Evolutionary conservation across 371 early-diverging fungal species (phyloP), one percentile per base, ranked within the genome.

Genomic region (Actinomortierella wolfii): DNA sequence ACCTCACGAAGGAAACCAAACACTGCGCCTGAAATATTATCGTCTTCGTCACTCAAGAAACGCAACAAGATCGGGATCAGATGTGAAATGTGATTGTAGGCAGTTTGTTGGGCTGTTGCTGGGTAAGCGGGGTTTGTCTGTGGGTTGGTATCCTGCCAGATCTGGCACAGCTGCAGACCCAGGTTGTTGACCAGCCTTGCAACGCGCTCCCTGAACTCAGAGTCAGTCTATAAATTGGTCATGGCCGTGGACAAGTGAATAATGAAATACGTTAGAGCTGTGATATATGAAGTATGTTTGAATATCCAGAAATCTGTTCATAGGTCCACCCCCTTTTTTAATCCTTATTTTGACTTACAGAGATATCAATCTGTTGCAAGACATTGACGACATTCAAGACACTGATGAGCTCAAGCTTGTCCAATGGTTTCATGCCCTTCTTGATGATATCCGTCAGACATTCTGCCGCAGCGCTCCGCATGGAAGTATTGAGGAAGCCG

Each of bases 351-450:
- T n/a, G n/a, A 59, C 73, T 51, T 63, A 73, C 73, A 6, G 74
- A 49, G 34, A 74, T 56, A 43, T 74, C 74, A 26, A 67, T 44
- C 41, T 67, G 74, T 48, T 74, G 76, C 68, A 96, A 68, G 1
- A 90, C 80, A 13, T 85, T 84, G 3, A 89, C 83, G 11, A 95
- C 66, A 56, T 87, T 84, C 42, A 97, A 82, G 62, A 89, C 81
- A 76, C 90, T 90, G 54, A 97, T 83, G 67, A 97, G 83, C 43
- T 83, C 85, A 48, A 97, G 76, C 76, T 97, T 97, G 61, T 96
- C 97, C 57, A 81, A 55, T 0, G 94, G 87, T 52, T 84, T 81
- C 97, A 96, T 97, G 28, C 98, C 98, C 67, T 97, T 97, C 57
- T 83, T 84, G 26, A 95, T 83, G 58, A 97, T 89, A 69, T 93